Base-by-base conservation (phyloP, 2,329 filamentous ascomycete species). In the Paecilomyces variotii region DNA sequence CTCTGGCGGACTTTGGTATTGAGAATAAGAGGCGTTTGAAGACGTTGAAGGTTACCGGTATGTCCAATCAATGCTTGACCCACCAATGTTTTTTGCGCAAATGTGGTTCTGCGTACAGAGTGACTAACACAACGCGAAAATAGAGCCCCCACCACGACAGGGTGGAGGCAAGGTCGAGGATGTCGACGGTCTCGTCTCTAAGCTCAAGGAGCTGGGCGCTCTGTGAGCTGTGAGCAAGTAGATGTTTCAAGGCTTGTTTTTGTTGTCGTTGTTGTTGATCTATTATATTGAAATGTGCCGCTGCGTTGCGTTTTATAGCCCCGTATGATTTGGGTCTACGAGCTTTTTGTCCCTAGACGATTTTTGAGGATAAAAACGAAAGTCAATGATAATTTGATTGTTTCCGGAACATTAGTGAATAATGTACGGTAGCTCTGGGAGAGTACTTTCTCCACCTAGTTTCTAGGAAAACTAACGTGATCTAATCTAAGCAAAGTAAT, bases 111-210 rank as follows among this genome's bases (percentile, higher is more conserved):
- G 35, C 5, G 2, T 30, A 32, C 35, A 58, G 19, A 12, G 11
- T 7, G 14, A 25, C 11, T 24, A 24, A 24, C 55, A 26, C 34
- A 28, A 57, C 63, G 52, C 61, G 57, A 50, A 19, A 19, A 58
- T 75, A 87, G 94, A 99, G 80, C 94, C 94, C 57, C 84, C 91
- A 55, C 80, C 89, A 62, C 84, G 94, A 75, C 86, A 96, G 79
- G 94, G 94, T 49, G 94, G 94, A 68, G 91, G 91, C 66, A 99
- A 97, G 85, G 94, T 99, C 24, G 91, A 96, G 71, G 89, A 97
- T 80, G 94, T 99, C 25, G 91, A 95, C 76, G 91, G 92, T n/a
- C 84, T 99, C 76, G 87, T 99, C 69, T 77, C 83, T 59, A 97
- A 94, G 83, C 80, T 99, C 72, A 97, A 97, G 84, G 93, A 99